These are phyloP conservation scores for Hydrangea macrophylla DNA, from an alignment of 148 eudicot genomes.

Conservation along the genomic window DNA sequence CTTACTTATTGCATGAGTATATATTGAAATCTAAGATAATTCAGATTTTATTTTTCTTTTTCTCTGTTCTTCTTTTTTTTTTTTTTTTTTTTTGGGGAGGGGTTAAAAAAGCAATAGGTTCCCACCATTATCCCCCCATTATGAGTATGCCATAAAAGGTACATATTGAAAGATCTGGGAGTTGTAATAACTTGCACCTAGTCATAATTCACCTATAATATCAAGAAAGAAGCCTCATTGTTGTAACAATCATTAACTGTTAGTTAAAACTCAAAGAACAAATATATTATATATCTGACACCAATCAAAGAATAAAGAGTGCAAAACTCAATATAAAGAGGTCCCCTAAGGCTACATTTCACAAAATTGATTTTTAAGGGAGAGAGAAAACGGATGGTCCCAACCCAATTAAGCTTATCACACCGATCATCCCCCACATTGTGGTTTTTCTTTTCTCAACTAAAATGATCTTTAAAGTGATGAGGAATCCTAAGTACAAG, in stretches of 20 bases:
- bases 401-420: constrained; percentile 13
- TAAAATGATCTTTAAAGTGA: constrained; percentile 21
- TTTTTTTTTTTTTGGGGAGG: too few species aligned
- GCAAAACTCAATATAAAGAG: neutral
- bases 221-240: neutral
- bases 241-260: neutral
- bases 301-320: neutral
- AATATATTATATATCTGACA: neutral
- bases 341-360: neutral
- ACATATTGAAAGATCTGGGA: too few species aligned
- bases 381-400: neutral
- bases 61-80: too few species aligned
- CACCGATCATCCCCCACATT: constrained; percentile 20
- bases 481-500: constrained; percentile 38
- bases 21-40: constrained; percentile 9
- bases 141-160: constrained; percentile 5
- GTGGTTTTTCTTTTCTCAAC: constrained; percentile 9
- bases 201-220: neutral
- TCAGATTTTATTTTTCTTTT: constrained; percentile 18
- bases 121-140: constrained; percentile 16
- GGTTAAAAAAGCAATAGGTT: too few species aligned
- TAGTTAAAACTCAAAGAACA: constrained; percentile 6
- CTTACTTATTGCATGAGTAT: neutral
- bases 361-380: neutral
- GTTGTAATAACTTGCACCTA: neutral